A percentile compares a stretch with the other conserved stretches of the same genome.
phyloP scores from a whole-genome alignment of 1,139 yeast species.

The Sugiyamaella novakii region DNA sequence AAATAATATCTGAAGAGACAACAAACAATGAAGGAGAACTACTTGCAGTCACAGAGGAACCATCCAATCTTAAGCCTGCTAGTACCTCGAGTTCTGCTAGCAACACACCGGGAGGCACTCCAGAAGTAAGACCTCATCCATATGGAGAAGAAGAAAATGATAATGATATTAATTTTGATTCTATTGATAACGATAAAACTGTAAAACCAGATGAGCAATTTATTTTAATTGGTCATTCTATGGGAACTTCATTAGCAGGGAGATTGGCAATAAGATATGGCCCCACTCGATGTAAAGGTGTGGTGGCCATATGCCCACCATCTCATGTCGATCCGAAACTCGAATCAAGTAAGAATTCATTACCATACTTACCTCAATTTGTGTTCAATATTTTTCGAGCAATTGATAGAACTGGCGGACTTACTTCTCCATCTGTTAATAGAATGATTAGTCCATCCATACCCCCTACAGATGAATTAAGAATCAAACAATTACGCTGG shows the following conservation, averaged over 20 bases:
- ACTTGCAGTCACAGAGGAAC: not conserved
- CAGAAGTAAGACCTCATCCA: constrained; percentile 6
- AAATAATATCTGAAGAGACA: constrained; percentile 22
- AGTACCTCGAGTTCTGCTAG: constrained; percentile 6
- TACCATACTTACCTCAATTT: constrained; percentile 49
- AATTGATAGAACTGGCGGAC: constrained; percentile 65
- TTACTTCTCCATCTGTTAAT: constrained; percentile 57
- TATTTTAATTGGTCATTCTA: constrained; percentile 71
- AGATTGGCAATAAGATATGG: constrained; percentile 53
- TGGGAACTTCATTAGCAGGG: constrained; percentile 65
- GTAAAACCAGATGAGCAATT: constrained; percentile 37
- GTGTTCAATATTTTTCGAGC: constrained; percentile 58
- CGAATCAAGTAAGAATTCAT: constrained; percentile 26
- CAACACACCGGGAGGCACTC: constrained; percentile 8
- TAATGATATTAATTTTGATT: not conserved
- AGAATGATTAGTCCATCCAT: constrained; percentile 52
- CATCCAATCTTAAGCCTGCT: not conserved
- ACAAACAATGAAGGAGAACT: not conserved
- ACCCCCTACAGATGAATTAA: constrained; percentile 44
- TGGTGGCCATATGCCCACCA: constrained; percentile 54
- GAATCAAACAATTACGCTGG: constrained; percentile 67
- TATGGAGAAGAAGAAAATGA: constrained; percentile 4
- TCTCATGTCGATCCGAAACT: constrained; percentile 48
- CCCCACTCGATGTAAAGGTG: constrained; percentile 36
- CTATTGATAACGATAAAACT: constrained; percentile 3